phyloP scores from a whole-genome alignment of 1,139 yeast genomes.

The Pneumocystis canis region DNA sequence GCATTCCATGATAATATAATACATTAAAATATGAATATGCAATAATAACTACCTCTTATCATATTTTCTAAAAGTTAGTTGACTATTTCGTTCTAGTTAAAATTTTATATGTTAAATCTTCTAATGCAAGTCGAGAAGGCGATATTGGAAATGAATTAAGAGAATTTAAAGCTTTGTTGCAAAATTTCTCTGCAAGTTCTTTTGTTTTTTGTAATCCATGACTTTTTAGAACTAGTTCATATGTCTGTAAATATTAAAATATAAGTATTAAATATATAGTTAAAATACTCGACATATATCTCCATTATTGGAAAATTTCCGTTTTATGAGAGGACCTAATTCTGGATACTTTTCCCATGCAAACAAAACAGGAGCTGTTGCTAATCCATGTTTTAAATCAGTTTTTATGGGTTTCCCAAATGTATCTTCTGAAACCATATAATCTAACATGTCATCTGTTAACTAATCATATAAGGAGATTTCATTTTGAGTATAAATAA shows the following conservation, averaged over 20 bases:
- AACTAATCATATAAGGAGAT: slow-evolving; percentile 23
- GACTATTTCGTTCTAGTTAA: slow-evolving; percentile 58
- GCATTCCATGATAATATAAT: not conserved
- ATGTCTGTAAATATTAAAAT: slow-evolving; percentile 29
- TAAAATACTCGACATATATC: slow-evolving; percentile 45
- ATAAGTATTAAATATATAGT: not conserved
- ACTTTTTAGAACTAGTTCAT: slow-evolving; percentile 53
- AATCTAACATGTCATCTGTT: slow-evolving; percentile 92
- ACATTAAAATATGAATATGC: not conserved
- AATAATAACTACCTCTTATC: not conserved
- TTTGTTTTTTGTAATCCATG: slow-evolving; percentile 67
- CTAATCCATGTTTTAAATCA: slow-evolving; percentile 81
- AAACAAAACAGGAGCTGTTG: slow-evolving; percentile 89
- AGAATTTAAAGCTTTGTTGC: slow-evolving; percentile 58
- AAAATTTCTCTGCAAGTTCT: slow-evolving; percentile 61
- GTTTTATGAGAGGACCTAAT: slow-evolving; percentile 64
- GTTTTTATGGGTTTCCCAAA: slow-evolving; percentile 86
- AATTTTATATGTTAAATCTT: slow-evolving; percentile 67
- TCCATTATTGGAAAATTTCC: slow-evolving; percentile 68
- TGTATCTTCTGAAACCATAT: slow-evolving; percentile 65
- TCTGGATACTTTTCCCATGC: slow-evolving; percentile 88
- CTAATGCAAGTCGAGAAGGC: slow-evolving; percentile 78
- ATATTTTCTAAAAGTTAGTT: not conserved
- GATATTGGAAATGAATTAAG: slow-evolving; percentile 62
- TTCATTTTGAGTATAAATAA: not conserved